These are phyloP conservation scores for Amylocarpus encephaloides DNA, from an alignment of 2,329 filamentous ascomycete genomes.

Conservation along the genomic window DNA sequence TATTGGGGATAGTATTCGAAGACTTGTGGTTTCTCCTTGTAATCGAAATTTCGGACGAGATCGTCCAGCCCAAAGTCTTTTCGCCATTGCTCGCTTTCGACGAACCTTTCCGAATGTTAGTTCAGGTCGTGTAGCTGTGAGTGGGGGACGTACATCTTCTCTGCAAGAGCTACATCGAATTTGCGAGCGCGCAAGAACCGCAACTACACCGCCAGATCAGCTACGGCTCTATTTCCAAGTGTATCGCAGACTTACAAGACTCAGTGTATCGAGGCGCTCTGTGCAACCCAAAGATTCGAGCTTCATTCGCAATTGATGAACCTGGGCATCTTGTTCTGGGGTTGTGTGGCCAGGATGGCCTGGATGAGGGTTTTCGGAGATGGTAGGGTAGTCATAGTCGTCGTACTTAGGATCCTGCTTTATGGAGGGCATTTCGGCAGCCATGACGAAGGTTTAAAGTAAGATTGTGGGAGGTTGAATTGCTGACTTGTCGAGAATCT, in stretches of 20 bases:
- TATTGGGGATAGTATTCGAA: slow-evolving; percentile 95
- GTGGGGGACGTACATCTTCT: slow-evolving; percentile 68
- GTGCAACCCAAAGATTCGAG: slow-evolving; percentile 79
- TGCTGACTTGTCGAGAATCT: not conserved
- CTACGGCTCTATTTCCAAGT: not conserved
- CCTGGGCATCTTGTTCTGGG: slow-evolving; percentile 79
- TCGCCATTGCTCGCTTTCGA: slow-evolving; percentile 87
- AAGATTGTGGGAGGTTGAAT: not conserved
- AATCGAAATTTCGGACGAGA: slow-evolving; percentile 74
- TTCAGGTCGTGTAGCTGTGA: slow-evolving; percentile 4
- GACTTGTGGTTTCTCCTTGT: slow-evolving; percentile 76
- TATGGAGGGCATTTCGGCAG: slow-evolving; percentile 18
- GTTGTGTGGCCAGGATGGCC: slow-evolving; percentile 89
- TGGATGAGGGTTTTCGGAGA: slow-evolving; percentile 58
- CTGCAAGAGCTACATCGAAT: slow-evolving; percentile 78
- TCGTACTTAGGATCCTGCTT: slow-evolving; percentile 86
- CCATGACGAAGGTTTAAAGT: slow-evolving; percentile 20
- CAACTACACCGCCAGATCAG: slow-evolving; percentile 44
- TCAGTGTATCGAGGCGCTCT: slow-evolving; percentile 85
- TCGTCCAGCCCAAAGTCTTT: slow-evolving; percentile 80
- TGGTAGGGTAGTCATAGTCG: slow-evolving; percentile 87
- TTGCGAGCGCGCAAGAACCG: slow-evolving; percentile 91
- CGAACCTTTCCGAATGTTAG: slow-evolving; percentile 58
- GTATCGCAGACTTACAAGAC: slow-evolving; percentile 54
- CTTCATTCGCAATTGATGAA: slow-evolving; percentile 75